Evolutionary conservation across 208 protist genomes (phyloP), one percentile per base, ranked within the genome.

Genomic region (Vickermania spadyakhi): DNA sequence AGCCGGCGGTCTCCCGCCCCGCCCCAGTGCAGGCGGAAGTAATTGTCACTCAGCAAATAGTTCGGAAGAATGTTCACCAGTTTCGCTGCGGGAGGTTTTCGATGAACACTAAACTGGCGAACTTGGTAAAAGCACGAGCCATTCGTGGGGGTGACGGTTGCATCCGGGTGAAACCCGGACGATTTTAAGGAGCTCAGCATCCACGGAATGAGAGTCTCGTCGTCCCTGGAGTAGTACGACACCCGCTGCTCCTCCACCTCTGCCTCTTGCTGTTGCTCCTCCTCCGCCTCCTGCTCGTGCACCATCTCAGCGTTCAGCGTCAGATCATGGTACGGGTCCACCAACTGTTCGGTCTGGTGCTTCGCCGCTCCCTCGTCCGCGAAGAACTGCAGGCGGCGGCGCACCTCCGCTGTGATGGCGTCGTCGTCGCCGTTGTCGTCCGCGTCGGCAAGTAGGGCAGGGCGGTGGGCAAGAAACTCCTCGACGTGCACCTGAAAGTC

Each of bases 1-100:
- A 98, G 83, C 3, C 92, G 81, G 3, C 95, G 76, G 64, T 93
- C 84, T 3, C 85, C 84, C 1, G 81, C 66, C 14, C 87, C 91
- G 36, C 84, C 68, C 91, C 84, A 97, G 13, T 74, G 58, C 31
- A 84, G 65, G 11, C 90, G 84, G 77, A 96, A 97, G 70, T 92
- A 96, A 76, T 98, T 98, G 64, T 96, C 83, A 31, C 89, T 93
- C 21, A 97, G 58, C 49, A 88, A 64, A 49, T 90, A 69, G 58
- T 64, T 67, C 28, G 53, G 23, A 13, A 79, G 62, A 45, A 98
- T 91, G 23, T 58, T 36, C 23, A 96, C 54, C 21, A 68, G 62
- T 2, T 5, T 45, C 11, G 73, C 27, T 18, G 28, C 54, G 79
- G 78, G 29, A 51, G 25, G 5, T 23, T 73, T 50, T 69, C 84